Evolutionary conservation across 1,284 basidiomycete genomes (phyloP), one percentile per base, ranked within the genome.

Genomic region (Veloporphyrellus conicus): DNA sequence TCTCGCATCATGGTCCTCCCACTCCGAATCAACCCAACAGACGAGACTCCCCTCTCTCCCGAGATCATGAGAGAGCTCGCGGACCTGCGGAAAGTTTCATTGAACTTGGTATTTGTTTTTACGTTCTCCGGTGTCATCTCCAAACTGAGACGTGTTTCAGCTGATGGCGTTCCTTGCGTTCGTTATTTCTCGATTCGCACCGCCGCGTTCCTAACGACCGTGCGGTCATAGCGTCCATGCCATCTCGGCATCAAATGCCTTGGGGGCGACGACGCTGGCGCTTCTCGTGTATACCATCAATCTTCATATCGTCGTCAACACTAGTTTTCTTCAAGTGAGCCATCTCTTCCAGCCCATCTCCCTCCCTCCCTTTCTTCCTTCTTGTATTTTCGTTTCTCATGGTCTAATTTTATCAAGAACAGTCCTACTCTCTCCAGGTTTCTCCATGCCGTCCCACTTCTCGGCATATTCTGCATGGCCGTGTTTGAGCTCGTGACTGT

Each of bases 221-320:
- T 18, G 15, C 29, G 29, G 18, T 1, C 34, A 44, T 18, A 64
- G 62, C 8, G 14, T 66, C 39, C 61, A 62, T 35, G 42, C 52
- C 0, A 45, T 61, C 15, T 60, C 59, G 29, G 49, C 53, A 20
- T 61, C 61, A 6, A 44, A 35, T 9, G 39, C 37, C 15, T 38
- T 68, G 11, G 51, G 33, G 33, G 49, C 54, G n/a, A 39, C 47
- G 28, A 64, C 63, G 12, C 48, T 64, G 25, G 56, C 53, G 8
- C 60, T 68, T n/a, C 33, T 64, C 20, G 42, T 64, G 7, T 66
- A 68, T 29, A 64, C 63, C 2, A 54, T 68, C 35, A 67, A 53
- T 22, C 57, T 64, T 43, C 59, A 67, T 23, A 41, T 61, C 32
- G 47, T 39, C 14, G 37, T 53, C 41, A 53, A 54, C 19, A 32